Evolutionary conservation across 106 monocot genomes (phyloP), one percentile per base, ranked within the genome.

Genomic region (Amphibolis antarctica): DNA sequence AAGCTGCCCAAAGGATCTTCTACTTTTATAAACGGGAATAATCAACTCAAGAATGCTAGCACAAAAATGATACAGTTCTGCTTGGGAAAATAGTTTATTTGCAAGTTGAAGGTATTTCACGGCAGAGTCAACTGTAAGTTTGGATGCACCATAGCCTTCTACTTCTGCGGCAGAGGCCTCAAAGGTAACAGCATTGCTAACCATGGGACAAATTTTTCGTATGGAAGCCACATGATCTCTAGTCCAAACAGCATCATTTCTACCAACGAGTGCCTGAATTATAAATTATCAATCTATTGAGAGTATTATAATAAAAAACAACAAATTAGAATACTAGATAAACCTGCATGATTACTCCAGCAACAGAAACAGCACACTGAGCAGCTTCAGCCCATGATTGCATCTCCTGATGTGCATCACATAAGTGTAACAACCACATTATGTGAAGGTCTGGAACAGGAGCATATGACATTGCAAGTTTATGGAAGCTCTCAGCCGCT

Each of bases 301-400:
- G 6, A 47, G 5, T 5, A 14, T 15, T 12, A 14, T 17, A 27
- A 23, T 12, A 6, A 47, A 24, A 23, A 23, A 63, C 9, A 13
- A 29, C 11, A 63, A 42, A 28, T 36, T 22, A 15, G 9, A 31
- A 23, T 28, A 73, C 23, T 44, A 44, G 5, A 50, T 9, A 9
- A 48, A 98, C 98, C 91, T 98, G 98, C 98, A 98, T 91, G 61
- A 98, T 98, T 10, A 98, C 98, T 65, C 98, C 98, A 48, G 98
- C 98, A 56, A 98, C 98, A 63, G 98, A 87, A 58, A 98, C 98
- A 25, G 98, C 98, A 79, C 98, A 98, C 60, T 98, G 98, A 42
- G 98, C 91, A 68, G 98, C 98, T 81, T 98, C 98, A 67, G 98
- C 98, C 82, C 98, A 91, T 0, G 87, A 91, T 46, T 91, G 91